phyloP scores from a whole-genome alignment of 768 basidiomycete species.

The Daedaleopsis sinensis region DNA sequence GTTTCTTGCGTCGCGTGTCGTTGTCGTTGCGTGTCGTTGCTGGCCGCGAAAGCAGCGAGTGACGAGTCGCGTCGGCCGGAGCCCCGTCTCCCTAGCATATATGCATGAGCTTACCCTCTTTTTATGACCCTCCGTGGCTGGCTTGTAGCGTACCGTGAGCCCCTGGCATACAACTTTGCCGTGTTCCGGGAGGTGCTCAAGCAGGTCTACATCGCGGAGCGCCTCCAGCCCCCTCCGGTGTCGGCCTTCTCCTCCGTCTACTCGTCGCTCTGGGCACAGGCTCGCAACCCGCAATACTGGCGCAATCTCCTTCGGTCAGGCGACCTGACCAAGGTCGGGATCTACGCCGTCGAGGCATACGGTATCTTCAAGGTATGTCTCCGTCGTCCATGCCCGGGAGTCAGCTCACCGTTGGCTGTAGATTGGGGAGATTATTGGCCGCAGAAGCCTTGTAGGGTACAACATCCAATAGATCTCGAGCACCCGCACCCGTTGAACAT shows the following conservation, averaged over 20 bases:
- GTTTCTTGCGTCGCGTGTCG: not conserved
- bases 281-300: slow-evolving; percentile 61
- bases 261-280: slow-evolving; percentile 63
- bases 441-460: slow-evolving; percentile 81
- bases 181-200: slow-evolving; percentile 73
- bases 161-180: slow-evolving; percentile 75
- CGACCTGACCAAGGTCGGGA: slow-evolving; percentile 64
- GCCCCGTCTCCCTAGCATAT: not conserved
- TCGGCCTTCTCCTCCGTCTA: slow-evolving; percentile 61
- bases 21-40: not conserved
- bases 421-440: slow-evolving; percentile 88
- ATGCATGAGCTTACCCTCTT: not conserved
- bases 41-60: not conserved
- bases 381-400: not conserved
- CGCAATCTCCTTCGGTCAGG: slow-evolving; percentile 61
- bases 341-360: slow-evolving; percentile 87
- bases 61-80: not conserved
- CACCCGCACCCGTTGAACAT: not conserved
- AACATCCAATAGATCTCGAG: slow-evolving; percentile 44
- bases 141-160: slow-evolving; percentile 70
- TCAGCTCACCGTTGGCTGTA: slow-evolving; percentile 30
- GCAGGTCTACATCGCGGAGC: slow-evolving; percentile 55
- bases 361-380: slow-evolving; percentile 80
- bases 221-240: slow-evolving; percentile 67
- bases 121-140: not conserved